Evolutionary conservation across 495 filamentous ascomycete genomes (phyloP).

Genomic region (Bombardia bombarda): DNA sequence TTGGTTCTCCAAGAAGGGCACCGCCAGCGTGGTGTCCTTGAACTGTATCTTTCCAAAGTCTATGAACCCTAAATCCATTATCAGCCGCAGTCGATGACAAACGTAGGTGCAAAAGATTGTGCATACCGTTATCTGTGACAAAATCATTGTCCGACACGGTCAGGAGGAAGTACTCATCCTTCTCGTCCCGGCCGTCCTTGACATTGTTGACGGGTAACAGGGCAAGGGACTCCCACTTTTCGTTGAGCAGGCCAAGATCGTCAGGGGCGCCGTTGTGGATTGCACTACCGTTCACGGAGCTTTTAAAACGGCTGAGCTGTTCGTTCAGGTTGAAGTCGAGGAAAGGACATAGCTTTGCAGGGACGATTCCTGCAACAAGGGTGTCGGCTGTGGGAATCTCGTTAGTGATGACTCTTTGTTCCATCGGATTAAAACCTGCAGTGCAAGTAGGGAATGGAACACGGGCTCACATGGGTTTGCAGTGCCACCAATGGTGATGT

Average conservation of each 20-base stretch:
- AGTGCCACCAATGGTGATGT: slow-evolving; percentile 19
- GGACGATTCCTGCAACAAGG: slow-evolving; percentile 48
- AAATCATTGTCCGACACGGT: slow-evolving; percentile 73
- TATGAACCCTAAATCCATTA: slow-evolving; percentile 40
- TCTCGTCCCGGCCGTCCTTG: slow-evolving; percentile 39
- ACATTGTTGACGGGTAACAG: slow-evolving; percentile 52
- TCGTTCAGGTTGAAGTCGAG: slow-evolving; percentile 65
- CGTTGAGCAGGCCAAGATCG: slow-evolving; percentile 50
- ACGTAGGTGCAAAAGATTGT: not conserved
- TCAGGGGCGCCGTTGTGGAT: slow-evolving; percentile 59
- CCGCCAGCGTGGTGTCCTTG: slow-evolving; percentile 52
- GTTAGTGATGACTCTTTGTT: not conserved
- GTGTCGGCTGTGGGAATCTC: slow-evolving; percentile 46
- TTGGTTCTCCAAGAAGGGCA: slow-evolving; percentile 60
- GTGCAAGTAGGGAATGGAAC: not conserved
- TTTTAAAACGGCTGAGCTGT: slow-evolving; percentile 54
- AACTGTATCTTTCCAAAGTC: slow-evolving; percentile 56
- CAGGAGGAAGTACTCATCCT: slow-evolving; percentile 62
- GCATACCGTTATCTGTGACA: slow-evolving; percentile 65
- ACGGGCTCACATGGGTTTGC: slow-evolving; percentile 7
- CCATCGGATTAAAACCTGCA: not conserved
- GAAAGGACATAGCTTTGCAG: slow-evolving; percentile 61
- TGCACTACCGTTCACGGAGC: slow-evolving; percentile 20
- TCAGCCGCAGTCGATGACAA: slow-evolving; percentile 2
- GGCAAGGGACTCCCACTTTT: slow-evolving; percentile 76